phyloP scores from a whole-genome alignment of 345 rosid genomes.

The Noccaea bulbosa region DNA sequence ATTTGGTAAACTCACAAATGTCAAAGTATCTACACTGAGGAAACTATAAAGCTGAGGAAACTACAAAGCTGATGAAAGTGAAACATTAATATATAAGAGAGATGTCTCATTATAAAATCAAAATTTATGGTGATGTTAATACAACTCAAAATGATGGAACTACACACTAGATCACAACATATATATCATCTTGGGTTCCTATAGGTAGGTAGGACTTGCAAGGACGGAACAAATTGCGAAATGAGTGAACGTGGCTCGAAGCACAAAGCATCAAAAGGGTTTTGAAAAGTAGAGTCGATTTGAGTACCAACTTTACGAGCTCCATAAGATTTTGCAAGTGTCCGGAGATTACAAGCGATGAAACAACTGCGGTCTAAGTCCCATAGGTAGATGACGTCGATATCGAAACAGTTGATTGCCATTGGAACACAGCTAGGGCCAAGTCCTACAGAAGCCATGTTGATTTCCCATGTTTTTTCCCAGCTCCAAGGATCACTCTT shows the following conservation, averaged over 20 bases:
- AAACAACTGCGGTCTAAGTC: not conserved
- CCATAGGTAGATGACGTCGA: not conserved
- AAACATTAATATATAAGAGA: too few species aligned
- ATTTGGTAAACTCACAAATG: too few species aligned
- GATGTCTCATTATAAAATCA: too few species aligned
- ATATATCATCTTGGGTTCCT: too few species aligned
- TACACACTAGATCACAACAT: too few species aligned
- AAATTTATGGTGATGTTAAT: too few species aligned
- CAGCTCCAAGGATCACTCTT: not conserved
- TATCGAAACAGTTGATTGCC: slow-evolving; percentile 5
- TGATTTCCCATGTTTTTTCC: not conserved
- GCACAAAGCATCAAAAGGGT: not conserved
- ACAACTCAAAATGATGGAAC: too few species aligned
- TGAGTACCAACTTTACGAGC: not conserved
- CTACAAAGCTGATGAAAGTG: too few species aligned
- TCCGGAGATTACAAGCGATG: not conserved
- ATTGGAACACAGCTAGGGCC: not conserved
- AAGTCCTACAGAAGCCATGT: slow-evolving; percentile 2
- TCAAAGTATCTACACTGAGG: too few species aligned
- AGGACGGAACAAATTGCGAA: not conserved
- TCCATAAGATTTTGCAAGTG: not conserved
- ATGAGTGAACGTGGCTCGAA: not conserved
- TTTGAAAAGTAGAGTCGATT: too few species aligned
- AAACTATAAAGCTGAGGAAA: too few species aligned
- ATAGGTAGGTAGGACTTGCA: not conserved